These are phyloP conservation scores for Ceratobasidium sp. DNA, from an alignment of 1,284 basidiomycete species.

Conservation along the genomic window DNA sequence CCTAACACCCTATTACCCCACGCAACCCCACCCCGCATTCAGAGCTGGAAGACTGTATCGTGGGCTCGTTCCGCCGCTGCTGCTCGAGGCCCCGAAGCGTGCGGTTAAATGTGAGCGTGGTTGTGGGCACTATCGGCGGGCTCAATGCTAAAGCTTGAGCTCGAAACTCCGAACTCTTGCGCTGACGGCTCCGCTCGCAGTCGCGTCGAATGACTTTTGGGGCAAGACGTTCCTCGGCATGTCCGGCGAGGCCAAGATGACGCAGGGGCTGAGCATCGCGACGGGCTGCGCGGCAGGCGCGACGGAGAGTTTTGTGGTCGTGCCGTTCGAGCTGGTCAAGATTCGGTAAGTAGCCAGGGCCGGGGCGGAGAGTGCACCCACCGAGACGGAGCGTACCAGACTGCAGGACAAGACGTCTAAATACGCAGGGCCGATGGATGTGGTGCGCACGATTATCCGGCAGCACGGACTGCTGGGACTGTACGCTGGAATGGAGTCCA, in stretches of 20 bases:
- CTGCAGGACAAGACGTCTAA: constrained; percentile 83
- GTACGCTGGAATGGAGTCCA: constrained; percentile 92
- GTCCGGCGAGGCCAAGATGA: constrained; percentile 85
- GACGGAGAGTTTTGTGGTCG: constrained; percentile 92
- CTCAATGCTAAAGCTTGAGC: constrained; percentile 22
- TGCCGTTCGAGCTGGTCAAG: constrained; percentile 97
- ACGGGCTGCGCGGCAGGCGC: constrained; percentile 96
- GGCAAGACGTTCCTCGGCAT: constrained; percentile 75
- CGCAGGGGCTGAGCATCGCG: constrained; percentile 82
- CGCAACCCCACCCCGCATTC: constrained; percentile 12
- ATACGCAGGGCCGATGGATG: constrained; percentile 85
- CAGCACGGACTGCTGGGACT: constrained; percentile 85
- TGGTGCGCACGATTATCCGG: constrained; percentile 79
- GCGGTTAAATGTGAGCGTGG: constrained; percentile 87
- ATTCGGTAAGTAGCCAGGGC: constrained; percentile 69
- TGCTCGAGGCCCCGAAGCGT: constrained; percentile 97
- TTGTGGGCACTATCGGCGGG: constrained; percentile 16
- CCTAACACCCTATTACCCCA: constrained; percentile 48
- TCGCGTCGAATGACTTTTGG: constrained; percentile 92
- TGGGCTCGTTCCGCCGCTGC: constrained; percentile 92
- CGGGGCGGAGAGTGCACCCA: constrained; percentile 9
- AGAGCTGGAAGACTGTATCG: constrained; percentile 89
- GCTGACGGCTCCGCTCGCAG: constrained; percentile 37
- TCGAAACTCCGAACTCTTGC: constrained; percentile 19
- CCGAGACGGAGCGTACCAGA: constrained; percentile 56